Base-by-base conservation (phyloP, 192 early-diverging fungal genomes). In the Radiomyces spectabilis region DNA sequence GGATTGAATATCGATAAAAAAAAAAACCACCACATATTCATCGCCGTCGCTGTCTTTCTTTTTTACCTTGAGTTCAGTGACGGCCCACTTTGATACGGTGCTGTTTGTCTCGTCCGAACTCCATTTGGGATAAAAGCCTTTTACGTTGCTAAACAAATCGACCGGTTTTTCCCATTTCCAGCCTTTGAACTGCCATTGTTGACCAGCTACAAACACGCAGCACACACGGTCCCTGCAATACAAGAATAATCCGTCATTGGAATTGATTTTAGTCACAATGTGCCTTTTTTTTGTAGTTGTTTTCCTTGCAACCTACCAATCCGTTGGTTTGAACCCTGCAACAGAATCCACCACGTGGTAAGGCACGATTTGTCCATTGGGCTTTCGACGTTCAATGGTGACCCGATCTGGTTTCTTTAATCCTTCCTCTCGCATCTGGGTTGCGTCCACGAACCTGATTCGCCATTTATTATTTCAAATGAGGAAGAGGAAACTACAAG, bases 141-240 rank as follows among this genome's bases (percentile, higher is more conserved):
- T 69, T 32, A 81, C 81, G 63, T 88, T 81, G 13, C 75, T 67
- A 68, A 98, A 98, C 8, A 96, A 68, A 51, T 90, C 83, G 24
- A 84, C 75, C 3, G 94, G 95, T 21, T 86, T 77, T 32, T 80
- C 76, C 80, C 87, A 94, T 53, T 82, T 86, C 89, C 92, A 98
- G 37, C 81, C 78, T 54, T 88, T 92, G 63, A 98, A 98, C 65
- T 95, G 92, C 95, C 95, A 98, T 25, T 80, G 78, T 34, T 86
- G 88, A 25, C 95, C 95, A 30, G 81, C 84, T n/a, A 85, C 84
- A 66, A 98, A 89, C 18, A 94, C 93, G 46, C 86, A 93, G 0
- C 91, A 88, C 3, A 98, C 83, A 19, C 87, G 79, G 56, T 86
- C 86, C 59, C 59, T 61, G 34, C 4, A 26, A 18, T 26, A 7